A percentile compares a stretch with the other conserved stretches of the same genome.
Conservation (phyloP, 176 grass and related monocot genomes). For the Cocos nucifera region DNA sequence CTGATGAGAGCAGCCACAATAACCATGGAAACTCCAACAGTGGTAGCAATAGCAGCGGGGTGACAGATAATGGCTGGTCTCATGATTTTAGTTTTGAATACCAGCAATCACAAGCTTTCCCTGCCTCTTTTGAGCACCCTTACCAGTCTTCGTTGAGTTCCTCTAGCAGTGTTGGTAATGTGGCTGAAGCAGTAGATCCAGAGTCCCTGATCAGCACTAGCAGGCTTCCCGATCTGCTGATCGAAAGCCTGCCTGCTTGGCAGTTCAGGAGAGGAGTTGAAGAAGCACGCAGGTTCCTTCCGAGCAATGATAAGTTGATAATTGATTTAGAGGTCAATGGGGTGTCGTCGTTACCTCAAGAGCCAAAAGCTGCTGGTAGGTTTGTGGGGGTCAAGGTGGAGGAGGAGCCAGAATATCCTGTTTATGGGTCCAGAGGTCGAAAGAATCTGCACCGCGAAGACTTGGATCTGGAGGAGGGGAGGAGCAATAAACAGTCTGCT, state of each 20-base stretch:
- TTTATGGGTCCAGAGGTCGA: constrained; percentile 5
- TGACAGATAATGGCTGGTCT: constrained; percentile 15
- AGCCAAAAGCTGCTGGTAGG: constrained; percentile 15
- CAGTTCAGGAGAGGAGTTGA: constrained; percentile 81
- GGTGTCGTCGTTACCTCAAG: constrained; percentile 13
- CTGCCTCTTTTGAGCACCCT: constrained; percentile 16
- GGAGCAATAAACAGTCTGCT: constrained; percentile 72
- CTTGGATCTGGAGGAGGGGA: constrained; percentile 72
- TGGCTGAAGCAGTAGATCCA: constrained; percentile 18
- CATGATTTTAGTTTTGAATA: constrained; percentile 2
- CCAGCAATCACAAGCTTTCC: constrained; percentile 6
- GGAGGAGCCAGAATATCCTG: constrained; percentile 27
- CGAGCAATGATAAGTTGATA: constrained; percentile 23
- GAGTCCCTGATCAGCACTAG: constrained; percentile 55
- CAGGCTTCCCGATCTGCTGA: constrained; percentile 52
- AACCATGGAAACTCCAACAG: constrained; percentile 20
- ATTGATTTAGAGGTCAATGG: constrained; percentile 42
- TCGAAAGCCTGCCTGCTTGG: constrained; percentile 79
- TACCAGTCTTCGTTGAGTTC: constrained; percentile 22
- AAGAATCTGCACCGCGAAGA: constrained; percentile 60
- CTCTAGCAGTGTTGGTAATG: constrained; percentile 18
- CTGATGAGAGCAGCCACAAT: constrained; percentile 35
- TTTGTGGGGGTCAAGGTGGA: constrained; percentile 15
- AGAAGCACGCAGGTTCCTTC: constrained; percentile 69
- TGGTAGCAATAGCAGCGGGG: constrained; percentile 13